phyloP scores from a whole-genome alignment of 352 stramenopile species.

The Pythium biforme region DNA sequence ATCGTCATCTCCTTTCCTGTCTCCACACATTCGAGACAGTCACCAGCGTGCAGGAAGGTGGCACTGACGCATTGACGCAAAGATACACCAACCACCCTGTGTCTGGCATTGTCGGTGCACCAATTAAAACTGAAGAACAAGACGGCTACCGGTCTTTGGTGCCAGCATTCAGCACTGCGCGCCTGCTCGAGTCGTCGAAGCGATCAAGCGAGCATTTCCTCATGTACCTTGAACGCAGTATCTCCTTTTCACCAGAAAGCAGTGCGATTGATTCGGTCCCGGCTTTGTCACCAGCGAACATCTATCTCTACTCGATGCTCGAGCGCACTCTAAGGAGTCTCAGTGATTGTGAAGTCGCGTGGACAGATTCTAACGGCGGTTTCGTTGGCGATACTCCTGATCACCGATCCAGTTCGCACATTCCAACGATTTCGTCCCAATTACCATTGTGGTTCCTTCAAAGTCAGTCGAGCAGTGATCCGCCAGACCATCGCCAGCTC shows the following conservation, averaged over 20 bases:
- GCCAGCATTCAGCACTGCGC: constrained; percentile 82
- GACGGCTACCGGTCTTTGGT: constrained; percentile 37
- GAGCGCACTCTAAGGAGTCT: constrained; percentile 70
- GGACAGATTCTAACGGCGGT: constrained; percentile 50
- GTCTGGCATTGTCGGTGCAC: constrained; percentile 42
- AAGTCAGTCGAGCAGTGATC: neutral
- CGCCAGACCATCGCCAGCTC: constrained; percentile 19
- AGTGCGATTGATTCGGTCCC: neutral
- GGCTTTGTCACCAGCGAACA: constrained; percentile 60
- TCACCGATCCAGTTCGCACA: neutral
- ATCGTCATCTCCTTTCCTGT: constrained; percentile 79
- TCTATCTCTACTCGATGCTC: constrained; percentile 87
- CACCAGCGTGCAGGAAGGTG: constrained; percentile 49
- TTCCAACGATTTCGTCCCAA: constrained; percentile 41
- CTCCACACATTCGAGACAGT: constrained; percentile 81
- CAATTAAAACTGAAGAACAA: neutral
- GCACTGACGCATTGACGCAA: constrained; percentile 28
- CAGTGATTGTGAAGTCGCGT: constrained; percentile 84
- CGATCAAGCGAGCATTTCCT: constrained; percentile 78
- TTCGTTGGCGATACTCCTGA: constrained; percentile 6
- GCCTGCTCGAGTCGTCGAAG: constrained; percentile 63
- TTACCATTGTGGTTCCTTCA: constrained; percentile 77
- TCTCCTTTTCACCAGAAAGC: constrained; percentile 8
- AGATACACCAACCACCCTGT: constrained; percentile 21
- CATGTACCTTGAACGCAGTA: constrained; percentile 70